Percentiles rank a stretch among this genome's conserved stretches.
Conservation (phyloP, 768 basidiomycete species). For the Boletus rufocinnamomeus region DNA sequence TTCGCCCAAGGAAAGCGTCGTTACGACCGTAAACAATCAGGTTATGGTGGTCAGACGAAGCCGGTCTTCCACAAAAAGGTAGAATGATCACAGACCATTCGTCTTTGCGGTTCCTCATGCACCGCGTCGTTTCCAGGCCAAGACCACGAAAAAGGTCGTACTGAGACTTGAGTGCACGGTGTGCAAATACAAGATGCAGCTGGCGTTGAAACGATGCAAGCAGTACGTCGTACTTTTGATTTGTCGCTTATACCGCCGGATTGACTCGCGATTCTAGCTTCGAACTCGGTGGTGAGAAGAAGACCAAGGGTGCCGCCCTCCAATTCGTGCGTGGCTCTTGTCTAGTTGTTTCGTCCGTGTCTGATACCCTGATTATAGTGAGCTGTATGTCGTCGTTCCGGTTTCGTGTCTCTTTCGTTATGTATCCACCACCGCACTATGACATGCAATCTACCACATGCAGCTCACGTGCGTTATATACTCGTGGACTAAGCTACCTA, state of each 20-base stretch:
- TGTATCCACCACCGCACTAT: conserved; percentile 29
- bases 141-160: conserved; percentile 99
- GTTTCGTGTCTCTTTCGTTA: conserved; percentile 21
- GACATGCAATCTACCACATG: conserved; percentile 31
- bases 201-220: conserved; percentile 98
- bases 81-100: not conserved
- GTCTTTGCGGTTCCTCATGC: not conserved
- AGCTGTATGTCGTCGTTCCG: conserved; percentile 18
- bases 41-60: conserved; percentile 99
- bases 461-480: conserved; percentile 11
- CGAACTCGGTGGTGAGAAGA: conserved; percentile 99
- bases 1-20: conserved; percentile 99
- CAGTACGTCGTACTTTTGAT: conserved; percentile 64
- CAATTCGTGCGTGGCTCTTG: conserved; percentile 70
- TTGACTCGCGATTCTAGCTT: conserved; percentile 55
- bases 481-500: not conserved
- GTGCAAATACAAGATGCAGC: conserved; percentile 98
- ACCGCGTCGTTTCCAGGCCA: conserved; percentile 56
- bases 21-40: conserved; percentile 98
- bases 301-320: conserved; percentile 96
- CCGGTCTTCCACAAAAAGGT: conserved; percentile 99
- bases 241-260: not conserved
- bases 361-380: conserved; percentile 23
- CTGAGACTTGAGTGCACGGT: conserved; percentile 95
- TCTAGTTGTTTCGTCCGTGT: not conserved